Evolutionary conservation across 768 basidiomycete species (phyloP).

Genomic region (Macrocybe gigantea): DNA sequence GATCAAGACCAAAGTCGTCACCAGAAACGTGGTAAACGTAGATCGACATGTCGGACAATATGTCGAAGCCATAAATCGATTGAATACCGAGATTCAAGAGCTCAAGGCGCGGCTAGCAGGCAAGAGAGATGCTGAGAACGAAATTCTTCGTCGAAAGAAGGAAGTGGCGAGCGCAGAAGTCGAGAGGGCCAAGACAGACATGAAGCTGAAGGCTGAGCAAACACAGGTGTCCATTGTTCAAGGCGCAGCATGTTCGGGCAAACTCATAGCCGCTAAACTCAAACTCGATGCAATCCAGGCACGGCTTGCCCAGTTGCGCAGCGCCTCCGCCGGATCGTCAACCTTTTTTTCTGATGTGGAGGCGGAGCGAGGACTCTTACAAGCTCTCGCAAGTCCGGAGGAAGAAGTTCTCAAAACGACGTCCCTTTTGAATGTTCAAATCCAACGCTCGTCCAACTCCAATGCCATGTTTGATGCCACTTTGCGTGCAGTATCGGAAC

Average conservation of each 20-base stretch:
- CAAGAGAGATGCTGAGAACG: slow-evolving; percentile 56
- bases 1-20: slow-evolving; percentile 97
- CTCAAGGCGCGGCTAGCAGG: slow-evolving; percentile 83
- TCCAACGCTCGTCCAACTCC: slow-evolving; percentile 70
- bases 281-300: slow-evolving; percentile 60
- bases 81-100: slow-evolving; percentile 77
- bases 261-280: slow-evolving; percentile 61
- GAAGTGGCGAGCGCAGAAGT: slow-evolving; percentile 70
- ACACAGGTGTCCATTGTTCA: slow-evolving; percentile 66
- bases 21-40: slow-evolving; percentile 91
- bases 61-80: slow-evolving; percentile 87
- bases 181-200: slow-evolving; percentile 66
- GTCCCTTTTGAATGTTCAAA: slow-evolving; percentile 50
- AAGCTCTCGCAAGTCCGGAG: slow-evolving; percentile 62
- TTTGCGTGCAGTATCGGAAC: slow-evolving; percentile 75
- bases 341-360: slow-evolving; percentile 52
- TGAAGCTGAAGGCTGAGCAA: slow-evolving; percentile 66
- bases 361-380: slow-evolving; percentile 67
- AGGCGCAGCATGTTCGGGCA: slow-evolving; percentile 69
- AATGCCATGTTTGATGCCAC: slow-evolving; percentile 81
- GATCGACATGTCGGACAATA: slow-evolving; percentile 94
- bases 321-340: slow-evolving; percentile 28
- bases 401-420: slow-evolving; percentile 58
- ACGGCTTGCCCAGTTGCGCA: slow-evolving; percentile 51
- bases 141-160: slow-evolving; percentile 59